These are phyloP conservation scores for Dothiorella sarmentorum DNA, from an alignment of 2,329 filamentous ascomycete species.

Conservation along the genomic window DNA sequence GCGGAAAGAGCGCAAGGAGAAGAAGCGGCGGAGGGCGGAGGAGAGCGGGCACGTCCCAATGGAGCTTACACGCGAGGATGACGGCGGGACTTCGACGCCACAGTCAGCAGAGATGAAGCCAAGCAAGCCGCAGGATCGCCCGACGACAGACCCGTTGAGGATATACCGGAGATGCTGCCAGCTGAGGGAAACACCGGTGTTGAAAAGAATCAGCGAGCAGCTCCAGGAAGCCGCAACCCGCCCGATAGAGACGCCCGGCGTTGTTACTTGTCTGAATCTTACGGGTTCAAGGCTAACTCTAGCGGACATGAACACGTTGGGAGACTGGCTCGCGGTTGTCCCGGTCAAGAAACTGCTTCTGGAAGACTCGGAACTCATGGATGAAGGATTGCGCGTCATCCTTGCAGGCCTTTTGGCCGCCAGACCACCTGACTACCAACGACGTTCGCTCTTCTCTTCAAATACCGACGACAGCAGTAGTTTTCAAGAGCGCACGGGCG, in stretches of 20 bases:
- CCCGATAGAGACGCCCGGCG: slow-evolving; percentile 62
- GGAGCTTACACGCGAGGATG: slow-evolving; percentile 68
- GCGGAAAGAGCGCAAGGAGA: slow-evolving; percentile 86
- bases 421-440: slow-evolving; percentile 61
- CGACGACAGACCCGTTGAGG: slow-evolving; percentile 84
- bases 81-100: slow-evolving; percentile 35
- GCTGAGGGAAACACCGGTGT: slow-evolving; percentile 82
- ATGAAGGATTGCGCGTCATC: slow-evolving; percentile 82
- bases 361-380: slow-evolving; percentile 81
- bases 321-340: slow-evolving; percentile 91
- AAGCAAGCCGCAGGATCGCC: slow-evolving; percentile 57
- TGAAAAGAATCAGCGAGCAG: slow-evolving; percentile 89
- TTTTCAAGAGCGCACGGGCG: slow-evolving; percentile 56
- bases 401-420: slow-evolving; percentile 81
- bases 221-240: slow-evolving; percentile 68
- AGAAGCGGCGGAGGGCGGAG: slow-evolving; percentile 77
- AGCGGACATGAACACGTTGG: slow-evolving; percentile 78
- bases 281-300: slow-evolving; percentile 81
- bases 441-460: slow-evolving; percentile 27
- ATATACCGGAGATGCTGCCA: slow-evolving; percentile 96
- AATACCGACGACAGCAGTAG: slow-evolving; percentile 23
- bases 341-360: slow-evolving; percentile 82
- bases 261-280: slow-evolving; percentile 77
- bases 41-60: slow-evolving; percentile 84
- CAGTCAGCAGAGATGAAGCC: slow-evolving; percentile 33